These are phyloP conservation scores for Serpula lacrymans DNA, from an alignment of 768 basidiomycete species.

Conservation along the genomic window DNA sequence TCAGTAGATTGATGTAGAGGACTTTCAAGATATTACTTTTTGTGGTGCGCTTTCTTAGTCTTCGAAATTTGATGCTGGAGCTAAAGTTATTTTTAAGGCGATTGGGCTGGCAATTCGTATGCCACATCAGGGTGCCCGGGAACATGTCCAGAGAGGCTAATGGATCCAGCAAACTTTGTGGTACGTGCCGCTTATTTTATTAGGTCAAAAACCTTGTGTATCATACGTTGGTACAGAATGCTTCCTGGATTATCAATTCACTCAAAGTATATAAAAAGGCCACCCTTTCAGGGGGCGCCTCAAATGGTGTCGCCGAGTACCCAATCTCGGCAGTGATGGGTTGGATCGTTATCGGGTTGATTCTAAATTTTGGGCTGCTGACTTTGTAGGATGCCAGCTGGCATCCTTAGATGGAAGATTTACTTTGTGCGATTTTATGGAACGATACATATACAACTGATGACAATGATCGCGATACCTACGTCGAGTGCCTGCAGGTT, in stretches of 20 bases:
- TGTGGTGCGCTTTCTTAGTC: slow-evolving; percentile 60
- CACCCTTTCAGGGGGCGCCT: slow-evolving; percentile 39
- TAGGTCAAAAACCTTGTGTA: slow-evolving; percentile 3
- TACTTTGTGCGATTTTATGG: no score
- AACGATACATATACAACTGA: no score
- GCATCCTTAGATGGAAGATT: no score
- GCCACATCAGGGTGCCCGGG: slow-evolving; percentile 75
- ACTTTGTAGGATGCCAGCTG: no score
- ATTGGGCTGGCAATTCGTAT: slow-evolving; percentile 85
- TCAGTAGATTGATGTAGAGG: slow-evolving; percentile 12
- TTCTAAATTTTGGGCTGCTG: no score
- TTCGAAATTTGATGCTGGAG: not conserved
- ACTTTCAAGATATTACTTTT: slow-evolving; percentile 74
- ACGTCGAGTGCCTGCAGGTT: no score
- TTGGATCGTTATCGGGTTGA: no score
- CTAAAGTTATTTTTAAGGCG: slow-evolving; percentile 43
- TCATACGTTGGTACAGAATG: slow-evolving; percentile 50
- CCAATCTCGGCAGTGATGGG: slow-evolving; percentile 5
- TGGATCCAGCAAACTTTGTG: slow-evolving; percentile 69
- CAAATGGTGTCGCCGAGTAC: slow-evolving; percentile 10
- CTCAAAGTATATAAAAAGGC: slow-evolving; percentile 73
- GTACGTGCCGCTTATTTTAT: slow-evolving; percentile 34
- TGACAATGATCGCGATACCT: no score
- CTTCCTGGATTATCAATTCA: slow-evolving; percentile 76
- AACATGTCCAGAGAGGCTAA: slow-evolving; percentile 59